Evolutionary conservation across 73 alveolate genomes (phyloP).

Genomic region (Paramecium caudatum): DNA sequence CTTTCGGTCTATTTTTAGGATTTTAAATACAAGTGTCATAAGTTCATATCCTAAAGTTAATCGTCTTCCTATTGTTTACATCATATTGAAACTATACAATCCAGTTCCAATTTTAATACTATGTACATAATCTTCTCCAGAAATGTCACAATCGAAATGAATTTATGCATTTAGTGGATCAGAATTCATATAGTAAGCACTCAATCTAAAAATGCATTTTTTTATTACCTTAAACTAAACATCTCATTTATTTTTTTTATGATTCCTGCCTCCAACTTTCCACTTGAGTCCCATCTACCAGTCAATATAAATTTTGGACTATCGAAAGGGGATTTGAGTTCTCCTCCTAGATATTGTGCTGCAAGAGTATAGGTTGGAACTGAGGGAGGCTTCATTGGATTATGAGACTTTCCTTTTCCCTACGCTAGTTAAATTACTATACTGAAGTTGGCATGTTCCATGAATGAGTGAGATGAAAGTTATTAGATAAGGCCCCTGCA

Average conservation of each 20-base stretch:
- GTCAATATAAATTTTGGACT: constrained; percentile 65
- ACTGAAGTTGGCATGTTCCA: constrained; percentile 70
- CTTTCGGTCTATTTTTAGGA: constrained; percentile 35
- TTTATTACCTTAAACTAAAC: constrained; percentile 1
- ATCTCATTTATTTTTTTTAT: constrained; percentile 64
- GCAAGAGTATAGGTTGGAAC: constrained; percentile 70
- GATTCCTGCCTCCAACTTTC: constrained; percentile 73
- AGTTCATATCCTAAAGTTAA: constrained; percentile 69
- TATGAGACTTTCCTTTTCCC: constrained; percentile 3
- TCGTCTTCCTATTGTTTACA: constrained; percentile 68
- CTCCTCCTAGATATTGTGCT: constrained; percentile 76
- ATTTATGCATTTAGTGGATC: constrained; percentile 40
- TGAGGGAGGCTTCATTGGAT: constrained; percentile 70
- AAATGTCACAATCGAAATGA: constrained; percentile 17
- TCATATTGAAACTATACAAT: constrained; percentile 59
- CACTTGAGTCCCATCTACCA: constrained; percentile 77
- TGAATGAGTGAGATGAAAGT: constrained; percentile 74
- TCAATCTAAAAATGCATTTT: background rate
- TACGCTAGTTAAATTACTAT: background rate
- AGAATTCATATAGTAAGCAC: constrained; percentile 54
- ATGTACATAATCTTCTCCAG: constrained; percentile 72
- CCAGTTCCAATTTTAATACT: constrained; percentile 71
- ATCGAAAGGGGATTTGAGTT: constrained; percentile 1
- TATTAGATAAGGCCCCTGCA: constrained; percentile 71
- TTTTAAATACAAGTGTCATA: constrained; percentile 35